These are phyloP conservation scores for Leptographium procerum DNA, from an alignment of 2,329 filamentous ascomycete genomes.

Conservation along the genomic window DNA sequence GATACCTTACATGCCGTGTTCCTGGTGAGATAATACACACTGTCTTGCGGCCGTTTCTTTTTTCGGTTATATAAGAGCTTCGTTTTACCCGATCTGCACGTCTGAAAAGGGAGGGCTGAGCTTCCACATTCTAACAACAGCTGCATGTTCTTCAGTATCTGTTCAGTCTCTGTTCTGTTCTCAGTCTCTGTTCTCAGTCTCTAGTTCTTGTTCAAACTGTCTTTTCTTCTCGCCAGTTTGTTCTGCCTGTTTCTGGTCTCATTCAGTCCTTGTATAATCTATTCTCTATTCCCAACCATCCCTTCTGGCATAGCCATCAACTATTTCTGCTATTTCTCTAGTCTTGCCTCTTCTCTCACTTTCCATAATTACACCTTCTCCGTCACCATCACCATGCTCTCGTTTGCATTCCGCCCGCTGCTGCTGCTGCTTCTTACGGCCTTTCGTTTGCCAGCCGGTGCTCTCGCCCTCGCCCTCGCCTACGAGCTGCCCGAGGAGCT, in stretches of 20 bases:
- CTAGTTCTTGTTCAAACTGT: too few species aligned
- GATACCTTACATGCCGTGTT: background rate
- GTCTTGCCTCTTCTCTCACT: background rate
- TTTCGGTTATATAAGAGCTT: background rate
- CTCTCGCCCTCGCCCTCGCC: background rate
- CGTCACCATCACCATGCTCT: background rate
- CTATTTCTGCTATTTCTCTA: background rate
- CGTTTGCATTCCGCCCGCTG: background rate
- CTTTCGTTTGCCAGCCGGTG: background rate
- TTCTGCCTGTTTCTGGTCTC: background rate
- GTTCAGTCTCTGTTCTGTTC: background rate
- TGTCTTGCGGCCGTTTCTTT: background rate
- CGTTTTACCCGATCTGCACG: background rate
- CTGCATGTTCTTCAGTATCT: too few species aligned
- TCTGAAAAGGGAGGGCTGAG: background rate
- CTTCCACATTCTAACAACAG: background rate
- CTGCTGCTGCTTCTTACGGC: background rate
- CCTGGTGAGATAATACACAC: too few species aligned
- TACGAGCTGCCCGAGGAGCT: slow-evolving; percentile 7
- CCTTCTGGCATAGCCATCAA: background rate
- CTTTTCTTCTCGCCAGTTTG: background rate
- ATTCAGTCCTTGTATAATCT: background rate
- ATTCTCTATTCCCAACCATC: background rate
- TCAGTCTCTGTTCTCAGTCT: background rate
- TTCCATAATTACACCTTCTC: background rate